Evolutionary conservation across 306 rosid genomes (phyloP), one percentile per base, ranked within the genome.

Genomic region (Sicyos baderoa): DNA sequence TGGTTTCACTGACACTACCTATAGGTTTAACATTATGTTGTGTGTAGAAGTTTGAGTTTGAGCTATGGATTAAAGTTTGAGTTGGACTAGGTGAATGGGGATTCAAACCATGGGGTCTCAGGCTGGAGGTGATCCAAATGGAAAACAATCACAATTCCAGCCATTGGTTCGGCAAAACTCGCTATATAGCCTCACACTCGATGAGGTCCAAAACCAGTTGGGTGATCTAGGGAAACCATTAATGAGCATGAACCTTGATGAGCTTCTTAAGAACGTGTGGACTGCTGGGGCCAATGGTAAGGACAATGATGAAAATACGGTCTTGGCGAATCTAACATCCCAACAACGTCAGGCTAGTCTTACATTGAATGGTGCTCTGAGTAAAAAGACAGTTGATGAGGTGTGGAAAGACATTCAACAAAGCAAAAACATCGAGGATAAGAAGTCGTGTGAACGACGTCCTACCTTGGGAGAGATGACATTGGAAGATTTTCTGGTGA

Each of bases 391-490:
- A 11, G 98, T 92, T 8, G 95, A 89, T 74, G 96, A 92, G 87
- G 98, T 92, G 67, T 92, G 98, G 98, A 84, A 81, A 76, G 96
- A 92, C 72, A 92, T 92, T 77, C 98, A 89, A 55, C 91, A 85
- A 77, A 74, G 77, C 64, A 89, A 89, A 79, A 76, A 74, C 44
- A 66, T 42, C 0, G 80, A 76, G 71, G 85, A 83, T 72, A 81
- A 77, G 88, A 84, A 76, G 59, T 65, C 84, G 35, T 88, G 73
- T 51, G 96, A 83, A 51, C 80, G 89, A 61, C 95, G 83, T 14
- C 83, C 87, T 40, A 89, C 96, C 53, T 72, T 89, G 69, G 98
- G 98, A 48, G 98, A 92, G 91, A 89, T 92, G 95, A 92, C 98
- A 12, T 85, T 92, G 67, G 98, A 89, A 77, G 96, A 89, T 79